Conservation (phyloP, 1,284 basidiomycete species). For the Inonotus hispidus region DNA sequence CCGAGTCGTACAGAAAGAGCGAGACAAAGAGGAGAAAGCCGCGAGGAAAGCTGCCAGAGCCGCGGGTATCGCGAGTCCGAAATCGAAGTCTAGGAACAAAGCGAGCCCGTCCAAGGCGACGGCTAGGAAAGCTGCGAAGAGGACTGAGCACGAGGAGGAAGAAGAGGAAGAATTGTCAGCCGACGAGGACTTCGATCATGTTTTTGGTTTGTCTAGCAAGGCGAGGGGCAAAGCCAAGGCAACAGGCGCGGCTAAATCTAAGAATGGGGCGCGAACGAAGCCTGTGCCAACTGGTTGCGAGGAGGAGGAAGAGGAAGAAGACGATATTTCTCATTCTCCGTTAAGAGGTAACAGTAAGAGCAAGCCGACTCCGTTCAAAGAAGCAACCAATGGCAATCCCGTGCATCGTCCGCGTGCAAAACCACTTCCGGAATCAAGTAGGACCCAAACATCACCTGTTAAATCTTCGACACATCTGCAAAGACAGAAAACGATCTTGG, state of each 20-base stretch:
- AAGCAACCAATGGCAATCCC: not conserved
- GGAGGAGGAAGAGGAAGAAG: conserved; percentile 5
- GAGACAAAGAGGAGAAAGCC: conserved; percentile 35
- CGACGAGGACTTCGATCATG: conserved; percentile 17
- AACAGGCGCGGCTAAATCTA: not conserved
- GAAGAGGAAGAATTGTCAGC: conserved; percentile 14
- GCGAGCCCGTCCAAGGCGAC: not conserved
- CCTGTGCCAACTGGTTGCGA: not conserved
- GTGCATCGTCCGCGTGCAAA: not conserved
- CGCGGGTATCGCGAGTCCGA: not conserved
- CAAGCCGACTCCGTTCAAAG: not conserved
- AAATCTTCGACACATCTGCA: not conserved
- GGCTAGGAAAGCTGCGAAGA: not conserved
- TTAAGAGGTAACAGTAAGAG: not conserved
- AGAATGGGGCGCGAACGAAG: not conserved
- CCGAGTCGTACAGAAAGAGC: conserved; percentile 40
- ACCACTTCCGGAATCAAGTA: not conserved
- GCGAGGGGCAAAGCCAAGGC: conserved; percentile 6
- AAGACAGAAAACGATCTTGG: not conserved
- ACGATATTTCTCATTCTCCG: not conserved
- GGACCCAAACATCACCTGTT: not conserved
- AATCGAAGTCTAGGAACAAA: not conserved
- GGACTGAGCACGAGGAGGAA: not conserved
- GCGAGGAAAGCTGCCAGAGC: conserved; percentile 12
- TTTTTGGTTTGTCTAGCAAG: conserved; percentile 10